Evolutionary conservation across 2,329 filamentous ascomycete species (phyloP), one percentile per base, ranked within the genome.

Genomic region (Apiospora sp.): DNA sequence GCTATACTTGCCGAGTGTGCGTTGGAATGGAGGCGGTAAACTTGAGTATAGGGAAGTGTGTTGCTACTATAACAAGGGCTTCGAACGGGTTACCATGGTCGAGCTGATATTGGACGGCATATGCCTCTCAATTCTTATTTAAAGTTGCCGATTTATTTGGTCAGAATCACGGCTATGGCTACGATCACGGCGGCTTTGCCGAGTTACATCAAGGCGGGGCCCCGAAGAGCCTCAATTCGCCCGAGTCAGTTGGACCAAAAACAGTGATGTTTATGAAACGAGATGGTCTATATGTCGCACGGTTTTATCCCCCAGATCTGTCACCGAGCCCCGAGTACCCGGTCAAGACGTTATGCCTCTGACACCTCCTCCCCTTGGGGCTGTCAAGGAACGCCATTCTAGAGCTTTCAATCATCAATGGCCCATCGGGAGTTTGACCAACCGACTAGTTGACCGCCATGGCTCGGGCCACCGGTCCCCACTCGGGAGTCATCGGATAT

Each of bases 61-160:
- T 54, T 54, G n/a, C 49, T 54, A 54, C 49, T 27, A 54, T 54
- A 27, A 24, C 49, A 27, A 12, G 49, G 49, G 49, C 49, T 54
- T 13, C n/a, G n/a, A 10, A 54, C 1, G 49, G 3, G n/a, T 4
- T 54, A 54, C n/a, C 49, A 27, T 54, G 49, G 24, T 14, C 24
- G n/a, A n/a, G 49, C 12, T 54, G 14, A 24, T 54, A 4, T 27
- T 54, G n/a, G n/a, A 13, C n/a, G 49, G 10, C n/a, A 54, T 54
- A 27, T 54, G 49, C n/a, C 49, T 27, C 14, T 54, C n/a, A 13
- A n/a, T 14, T 13, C 24, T 27, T 54, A n/a, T 14, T 54, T n/a
- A n/a, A 27, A 54, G 24, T 54, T 54, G 10, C 13, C 13, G 8
- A 24, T 24, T 27, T 54, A 4, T 24, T 24, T 12, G 43, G 43